phyloP scores from a whole-genome alignment of 495 filamentous ascomycete species.

The Talaromyces wortmannii region DNA sequence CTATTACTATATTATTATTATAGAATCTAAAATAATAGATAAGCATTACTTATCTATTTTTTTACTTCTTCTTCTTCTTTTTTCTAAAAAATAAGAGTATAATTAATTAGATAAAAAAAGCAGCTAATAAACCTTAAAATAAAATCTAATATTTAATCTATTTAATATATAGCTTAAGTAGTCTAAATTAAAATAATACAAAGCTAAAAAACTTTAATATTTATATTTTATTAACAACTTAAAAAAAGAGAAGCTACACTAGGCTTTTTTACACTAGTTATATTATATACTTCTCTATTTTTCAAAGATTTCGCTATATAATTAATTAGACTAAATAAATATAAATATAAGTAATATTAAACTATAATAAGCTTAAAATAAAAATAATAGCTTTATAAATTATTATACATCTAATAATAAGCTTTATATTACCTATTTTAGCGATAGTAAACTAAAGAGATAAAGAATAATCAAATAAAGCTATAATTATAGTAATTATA shows the following conservation, averaged over 20 bases:
- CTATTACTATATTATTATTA: no score
- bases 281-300: constrained; percentile 51
- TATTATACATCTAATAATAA: not conserved
- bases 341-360: not conserved
- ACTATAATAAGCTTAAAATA: not conserved
- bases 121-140: no score
- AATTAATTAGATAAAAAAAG: not conserved
- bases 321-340: constrained; percentile 37
- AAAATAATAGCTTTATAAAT: not conserved
- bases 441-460: no score
- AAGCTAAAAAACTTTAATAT: not conserved
- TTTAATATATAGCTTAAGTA: not conserved
- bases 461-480: no score
- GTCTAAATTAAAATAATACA: not conserved
- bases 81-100: no score
- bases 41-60: no score
- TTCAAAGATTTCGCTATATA: no score
- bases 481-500: no score
- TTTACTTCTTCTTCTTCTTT: no score
- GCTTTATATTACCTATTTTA: no score
- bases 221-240: not conserved
- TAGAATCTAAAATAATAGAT: no score
- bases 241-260: constrained; percentile 38
- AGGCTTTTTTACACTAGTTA: constrained; percentile 51
- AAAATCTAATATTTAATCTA: not conserved